Evolutionary conservation across 2,329 filamentous ascomycete genomes (phyloP), one percentile per base, ranked within the genome.

Genomic region (Colletotrichum destructivum): DNA sequence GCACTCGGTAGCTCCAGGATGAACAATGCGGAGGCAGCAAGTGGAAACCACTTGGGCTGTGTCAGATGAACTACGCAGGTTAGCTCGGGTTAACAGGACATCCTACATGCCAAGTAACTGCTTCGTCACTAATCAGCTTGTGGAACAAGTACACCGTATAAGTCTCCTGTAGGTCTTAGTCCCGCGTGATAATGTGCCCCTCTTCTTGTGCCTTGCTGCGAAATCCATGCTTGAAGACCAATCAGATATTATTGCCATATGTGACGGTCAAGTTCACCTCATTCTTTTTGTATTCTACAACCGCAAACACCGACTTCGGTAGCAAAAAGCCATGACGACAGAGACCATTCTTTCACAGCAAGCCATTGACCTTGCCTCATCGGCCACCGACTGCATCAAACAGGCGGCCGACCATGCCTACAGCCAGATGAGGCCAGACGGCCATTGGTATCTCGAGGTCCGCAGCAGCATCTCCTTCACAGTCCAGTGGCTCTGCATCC

Each of bases 361-460:
- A 60, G 38, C 35, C 16, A 42, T 31, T 13, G 46, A 35, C 35
- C 64, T 66, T 52, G 46, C 35, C n/a, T 47, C 35, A n/a, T 61
- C 55, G 26, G 55, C 46, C 3, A 54, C 35, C n/a, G 16, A 62
- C 18, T 67, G 65, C 26, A 11, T 62, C 15, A 61, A 62, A 40
- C 47, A 54, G 21, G 65, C 65, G 31, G 57, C 65, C 13, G 40
- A 56, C 3, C 57, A 67, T 26, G 65, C 65, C 38, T 67, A 67
- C n/a, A 47, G 23, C 40, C 65, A 62, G 57, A 62, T 62, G 65
- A 67, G 55, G 40, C 47, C 65, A 4, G 65, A 67, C 13, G 65
- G 65, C 4, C 65, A 67, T 40, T 67, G 65, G 65, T 67, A 62
- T 26, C 47, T 62, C 9, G 65, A 67, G 47, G 56, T 67, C 2